Conservation (phyloP, 1,284 basidiomycete species). For the Porodaedalea pini region DNA sequence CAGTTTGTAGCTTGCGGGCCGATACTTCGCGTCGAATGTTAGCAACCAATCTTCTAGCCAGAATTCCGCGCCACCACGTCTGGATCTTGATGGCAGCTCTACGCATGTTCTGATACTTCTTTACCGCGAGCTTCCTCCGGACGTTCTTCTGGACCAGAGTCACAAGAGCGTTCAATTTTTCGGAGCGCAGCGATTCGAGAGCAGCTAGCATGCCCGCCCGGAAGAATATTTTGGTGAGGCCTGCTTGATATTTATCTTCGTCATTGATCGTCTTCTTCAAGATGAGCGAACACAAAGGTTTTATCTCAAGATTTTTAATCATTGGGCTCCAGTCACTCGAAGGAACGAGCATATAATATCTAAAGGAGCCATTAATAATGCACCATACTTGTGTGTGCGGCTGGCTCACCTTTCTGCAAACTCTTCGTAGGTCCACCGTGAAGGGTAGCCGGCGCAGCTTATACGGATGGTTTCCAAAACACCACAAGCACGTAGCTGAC, state of each 20-base stretch:
- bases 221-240: conserved; percentile 99
- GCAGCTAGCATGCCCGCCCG: conserved; percentile 98
- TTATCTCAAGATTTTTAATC: conserved; percentile 78
- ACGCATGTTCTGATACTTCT: conserved; percentile 75
- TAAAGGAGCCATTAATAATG: conserved; percentile 33
- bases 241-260: conserved; percentile 94
- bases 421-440: conserved; percentile 98
- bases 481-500: conserved; percentile 96
- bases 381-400: not conserved
- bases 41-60: conserved; percentile 73
- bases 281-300: conserved; percentile 81
- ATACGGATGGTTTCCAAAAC: conserved; percentile 99
- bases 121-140: conserved; percentile 79
- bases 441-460: conserved; percentile 97
- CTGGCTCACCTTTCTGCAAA: conserved; percentile 89
- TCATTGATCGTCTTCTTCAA: conserved; percentile 87
- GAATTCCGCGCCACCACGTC: conserved; percentile 87
- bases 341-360: conserved; percentile 95
- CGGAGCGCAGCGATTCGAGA: conserved; percentile 86
- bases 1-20: conserved; percentile 76
- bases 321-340: conserved; percentile 83
- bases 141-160: conserved; percentile 98
- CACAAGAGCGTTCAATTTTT: conserved; percentile 85
- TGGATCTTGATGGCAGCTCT: conserved; percentile 82
- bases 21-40: conserved; percentile 71